phyloP scores from a whole-genome alignment of 805 yeast species.

The Teunomyces aglyptinius region DNA sequence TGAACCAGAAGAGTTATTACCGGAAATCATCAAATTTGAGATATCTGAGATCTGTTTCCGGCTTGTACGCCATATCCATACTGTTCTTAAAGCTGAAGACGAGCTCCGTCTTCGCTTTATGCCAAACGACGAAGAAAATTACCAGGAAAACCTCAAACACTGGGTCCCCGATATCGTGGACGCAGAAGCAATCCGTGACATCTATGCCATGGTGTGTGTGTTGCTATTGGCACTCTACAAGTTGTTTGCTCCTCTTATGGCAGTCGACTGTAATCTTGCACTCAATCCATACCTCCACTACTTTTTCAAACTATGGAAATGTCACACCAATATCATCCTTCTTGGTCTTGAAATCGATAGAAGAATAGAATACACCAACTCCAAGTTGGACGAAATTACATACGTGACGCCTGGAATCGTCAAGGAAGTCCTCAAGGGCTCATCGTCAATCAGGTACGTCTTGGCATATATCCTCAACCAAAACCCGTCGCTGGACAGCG shows the following conservation, averaged over 20 bases:
- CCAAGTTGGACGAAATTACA: conserved; percentile 18
- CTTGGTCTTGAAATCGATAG: conserved; percentile 56
- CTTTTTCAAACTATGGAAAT: conserved; percentile 63
- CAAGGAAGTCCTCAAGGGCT: conserved; percentile 49
- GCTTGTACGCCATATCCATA: conserved; percentile 38
- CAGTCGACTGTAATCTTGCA: conserved; percentile 33
- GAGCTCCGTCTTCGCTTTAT: conserved; percentile 40
- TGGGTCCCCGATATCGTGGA: conserved; percentile 29
- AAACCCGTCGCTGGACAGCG: conserved; percentile 19
- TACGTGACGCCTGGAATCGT: conserved; percentile 33
- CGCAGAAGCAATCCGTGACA: conserved; percentile 11
- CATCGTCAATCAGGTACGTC: conserved; percentile 60
- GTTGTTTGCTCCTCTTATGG: conserved; percentile 25
- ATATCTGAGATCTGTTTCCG: conserved; percentile 33
- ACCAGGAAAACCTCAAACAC: conserved; percentile 18
- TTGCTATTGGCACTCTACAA: conserved; percentile 31
- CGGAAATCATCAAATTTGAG: conserved; percentile 34
- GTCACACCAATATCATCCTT: conserved; percentile 56
- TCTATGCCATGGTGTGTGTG: conserved; percentile 31
- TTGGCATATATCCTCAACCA: conserved; percentile 60
- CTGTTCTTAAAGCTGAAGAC: conserved; percentile 40
- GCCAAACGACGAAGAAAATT: conserved; percentile 35
- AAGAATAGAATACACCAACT: conserved; percentile 29
- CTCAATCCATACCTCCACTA: conserved; percentile 62
- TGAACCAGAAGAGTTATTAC: conserved; percentile 6